These are phyloP conservation scores for Barnettozyma botsteinii DNA, from an alignment of 805 yeast species.

Conservation along the genomic window DNA sequence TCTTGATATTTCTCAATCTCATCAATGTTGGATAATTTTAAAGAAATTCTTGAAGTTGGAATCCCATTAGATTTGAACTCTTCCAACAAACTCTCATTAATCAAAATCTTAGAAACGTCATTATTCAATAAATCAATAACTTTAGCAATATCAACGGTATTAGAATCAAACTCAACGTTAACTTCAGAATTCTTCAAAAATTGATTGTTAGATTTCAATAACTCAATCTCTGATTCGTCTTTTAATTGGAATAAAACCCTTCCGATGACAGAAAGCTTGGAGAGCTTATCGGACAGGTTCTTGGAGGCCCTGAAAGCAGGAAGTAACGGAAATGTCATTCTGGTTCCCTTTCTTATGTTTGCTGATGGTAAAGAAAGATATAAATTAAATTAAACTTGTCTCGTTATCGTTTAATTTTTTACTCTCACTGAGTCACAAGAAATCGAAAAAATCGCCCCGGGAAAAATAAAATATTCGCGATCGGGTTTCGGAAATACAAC, in stretches of 20 bases:
- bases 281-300: constrained; percentile 4
- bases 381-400: too few relatives aligned
- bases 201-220: constrained; percentile 14
- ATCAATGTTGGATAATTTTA: constrained; percentile 8
- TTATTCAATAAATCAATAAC: constrained; percentile 50
- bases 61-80: constrained; percentile 42
- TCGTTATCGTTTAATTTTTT: neutral
- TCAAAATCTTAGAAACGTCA: constrained; percentile 49
- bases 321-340: constrained; percentile 35
- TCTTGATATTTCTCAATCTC: constrained; percentile 10
- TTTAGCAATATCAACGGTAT: constrained; percentile 34
- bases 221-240: constrained; percentile 19
- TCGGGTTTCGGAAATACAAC: neutral
- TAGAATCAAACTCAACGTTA: constrained; percentile 25
- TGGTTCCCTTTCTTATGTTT: neutral
- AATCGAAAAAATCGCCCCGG: neutral
- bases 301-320: constrained; percentile 25
- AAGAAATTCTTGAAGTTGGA: constrained; percentile 31
- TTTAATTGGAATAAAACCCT: constrained; percentile 21
- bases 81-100: constrained; percentile 26
- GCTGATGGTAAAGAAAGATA: neutral
- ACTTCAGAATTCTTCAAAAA: constrained; percentile 15
- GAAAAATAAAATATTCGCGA: neutral
- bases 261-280: constrained; percentile 24
- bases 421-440: constrained; percentile 1